Percentiles rank a stretch among this genome's conserved stretches.
phyloP scores from a whole-genome alignment of 2,329 filamentous ascomycete species.

The Fusarium sulawesiense region DNA sequence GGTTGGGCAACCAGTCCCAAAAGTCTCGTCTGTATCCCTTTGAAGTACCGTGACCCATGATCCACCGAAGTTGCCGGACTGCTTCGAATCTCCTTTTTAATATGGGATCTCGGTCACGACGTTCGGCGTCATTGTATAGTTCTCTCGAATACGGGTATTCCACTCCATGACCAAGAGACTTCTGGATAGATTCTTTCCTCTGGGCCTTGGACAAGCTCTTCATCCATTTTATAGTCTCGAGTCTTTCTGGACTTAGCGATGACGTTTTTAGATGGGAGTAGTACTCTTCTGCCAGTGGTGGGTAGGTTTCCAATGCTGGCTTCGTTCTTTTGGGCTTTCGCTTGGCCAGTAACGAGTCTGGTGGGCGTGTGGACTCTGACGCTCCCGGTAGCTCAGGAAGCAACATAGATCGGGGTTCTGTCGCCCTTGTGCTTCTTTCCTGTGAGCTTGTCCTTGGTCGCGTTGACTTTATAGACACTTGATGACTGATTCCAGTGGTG shows the following conservation, averaged over 20 bases:
- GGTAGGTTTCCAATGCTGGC: background rate
- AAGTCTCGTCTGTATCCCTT: background rate
- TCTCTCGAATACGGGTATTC: constrained; percentile 16
- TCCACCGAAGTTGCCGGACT: background rate
- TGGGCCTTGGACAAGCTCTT: background rate
- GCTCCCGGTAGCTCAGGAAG: background rate
- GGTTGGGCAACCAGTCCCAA: background rate
- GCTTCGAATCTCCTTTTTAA: background rate
- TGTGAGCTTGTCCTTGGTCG: background rate
- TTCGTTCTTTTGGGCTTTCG: background rate
- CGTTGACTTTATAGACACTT: background rate
- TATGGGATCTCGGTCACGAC: background rate
- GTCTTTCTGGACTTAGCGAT: background rate
- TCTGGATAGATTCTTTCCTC: background rate
- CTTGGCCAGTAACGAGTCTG: background rate
- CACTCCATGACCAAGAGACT: background rate
- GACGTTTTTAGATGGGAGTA: background rate
- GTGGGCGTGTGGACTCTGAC: background rate
- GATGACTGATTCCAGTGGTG: background rate
- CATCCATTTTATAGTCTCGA: background rate
- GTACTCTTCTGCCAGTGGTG: background rate
- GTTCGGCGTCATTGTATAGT: background rate
- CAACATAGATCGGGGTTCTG: background rate
- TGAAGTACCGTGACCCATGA: constrained; percentile 2
- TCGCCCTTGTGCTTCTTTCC: background rate